A percentile compares a stretch with the other conserved stretches of the same genome.
Conservation (phyloP, 169 alveolate genomes). For the Eimeria acervulina region DNA sequence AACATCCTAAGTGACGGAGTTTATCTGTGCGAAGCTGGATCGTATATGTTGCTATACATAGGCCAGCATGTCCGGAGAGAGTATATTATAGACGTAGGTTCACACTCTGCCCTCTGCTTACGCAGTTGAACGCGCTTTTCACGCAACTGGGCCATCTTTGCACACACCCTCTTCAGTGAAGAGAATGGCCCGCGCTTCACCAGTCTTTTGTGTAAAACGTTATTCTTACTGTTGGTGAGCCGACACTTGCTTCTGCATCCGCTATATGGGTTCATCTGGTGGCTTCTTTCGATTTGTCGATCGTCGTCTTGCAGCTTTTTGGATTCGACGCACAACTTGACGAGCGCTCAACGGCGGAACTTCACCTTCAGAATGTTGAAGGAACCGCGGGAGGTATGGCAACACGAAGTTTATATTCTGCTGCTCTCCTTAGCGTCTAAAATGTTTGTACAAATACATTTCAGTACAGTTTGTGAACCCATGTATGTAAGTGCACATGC, state of each 20-base stretch:
- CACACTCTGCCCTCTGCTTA: background rate
- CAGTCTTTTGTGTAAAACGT: background rate
- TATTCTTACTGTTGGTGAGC: background rate
- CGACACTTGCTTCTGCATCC: background rate
- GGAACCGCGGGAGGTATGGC: conserved; percentile 68
- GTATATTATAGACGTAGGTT: conserved; percentile 65
- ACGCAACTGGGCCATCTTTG: background rate
- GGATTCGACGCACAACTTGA: conserved; percentile 67
- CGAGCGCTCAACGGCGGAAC: conserved; percentile 59
- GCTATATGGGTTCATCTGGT: background rate
- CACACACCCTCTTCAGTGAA: background rate
- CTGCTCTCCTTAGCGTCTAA: background rate
- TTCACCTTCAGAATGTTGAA: conserved; percentile 56
- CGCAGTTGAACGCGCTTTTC: background rate
- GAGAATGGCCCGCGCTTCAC: background rate
- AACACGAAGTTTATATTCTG: background rate
- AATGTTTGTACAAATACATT: background rate
- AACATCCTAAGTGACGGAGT: conserved; percentile 90
- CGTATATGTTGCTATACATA: conserved; percentile 88
- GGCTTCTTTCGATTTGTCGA: background rate
- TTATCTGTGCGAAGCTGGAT: conserved; percentile 90
- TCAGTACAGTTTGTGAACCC: background rate
- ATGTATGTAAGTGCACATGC: background rate
- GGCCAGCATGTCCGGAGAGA: conserved; percentile 88
- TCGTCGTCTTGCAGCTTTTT: conserved; percentile 38